Percentiles rank a stretch among this genome's conserved stretches.
phyloP scores from a whole-genome alignment of 805 yeast genomes.

The Lipomyces chichibuensis region DNA sequence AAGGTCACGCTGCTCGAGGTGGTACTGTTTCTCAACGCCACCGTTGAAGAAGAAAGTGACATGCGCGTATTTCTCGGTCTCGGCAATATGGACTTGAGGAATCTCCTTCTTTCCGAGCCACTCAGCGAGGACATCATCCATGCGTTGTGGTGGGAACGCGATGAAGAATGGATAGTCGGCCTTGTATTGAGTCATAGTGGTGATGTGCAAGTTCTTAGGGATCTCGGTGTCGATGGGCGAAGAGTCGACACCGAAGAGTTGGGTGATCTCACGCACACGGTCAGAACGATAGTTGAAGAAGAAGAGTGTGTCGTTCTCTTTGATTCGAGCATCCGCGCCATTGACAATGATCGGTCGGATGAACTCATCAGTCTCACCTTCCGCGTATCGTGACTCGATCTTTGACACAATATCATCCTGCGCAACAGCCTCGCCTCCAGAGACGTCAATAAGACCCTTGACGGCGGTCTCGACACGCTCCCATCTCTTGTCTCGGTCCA shows the following conservation, averaged over 20 bases:
- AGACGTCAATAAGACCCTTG: slow-evolving; percentile 30
- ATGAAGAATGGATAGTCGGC: slow-evolving; percentile 36
- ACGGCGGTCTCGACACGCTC: slow-evolving; percentile 37
- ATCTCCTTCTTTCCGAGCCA: slow-evolving; percentile 36
- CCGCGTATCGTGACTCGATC: slow-evolving; percentile 32
- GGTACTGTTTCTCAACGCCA: slow-evolving; percentile 37
- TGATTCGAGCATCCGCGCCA: slow-evolving; percentile 35
- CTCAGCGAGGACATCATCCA: slow-evolving; percentile 39
- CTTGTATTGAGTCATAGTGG: slow-evolving; percentile 39
- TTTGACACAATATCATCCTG: slow-evolving; percentile 28
- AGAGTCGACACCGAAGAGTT: slow-evolving; percentile 38
- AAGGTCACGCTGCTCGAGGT: slow-evolving; percentile 37
- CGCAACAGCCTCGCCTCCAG: slow-evolving; percentile 29
- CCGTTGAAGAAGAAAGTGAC: slow-evolving; percentile 39
- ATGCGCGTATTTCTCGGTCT: slow-evolving; percentile 39
- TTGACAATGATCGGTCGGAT: slow-evolving; percentile 35
- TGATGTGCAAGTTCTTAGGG: slow-evolving; percentile 33
- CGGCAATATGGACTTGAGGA: slow-evolving; percentile 36
- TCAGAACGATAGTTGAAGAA: slow-evolving; percentile 39
- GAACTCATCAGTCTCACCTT: slow-evolving; percentile 38
- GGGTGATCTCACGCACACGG: slow-evolving; percentile 39
- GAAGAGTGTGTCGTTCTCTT: slow-evolving; percentile 35
- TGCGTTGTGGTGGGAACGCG: slow-evolving; percentile 38
- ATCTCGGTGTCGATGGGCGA: slow-evolving; percentile 37
- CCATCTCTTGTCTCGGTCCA: slow-evolving; percentile 39